Conservation (phyloP, 2,329 filamentous ascomycete genomes). For the Arthrobotrys conoides region DNA sequence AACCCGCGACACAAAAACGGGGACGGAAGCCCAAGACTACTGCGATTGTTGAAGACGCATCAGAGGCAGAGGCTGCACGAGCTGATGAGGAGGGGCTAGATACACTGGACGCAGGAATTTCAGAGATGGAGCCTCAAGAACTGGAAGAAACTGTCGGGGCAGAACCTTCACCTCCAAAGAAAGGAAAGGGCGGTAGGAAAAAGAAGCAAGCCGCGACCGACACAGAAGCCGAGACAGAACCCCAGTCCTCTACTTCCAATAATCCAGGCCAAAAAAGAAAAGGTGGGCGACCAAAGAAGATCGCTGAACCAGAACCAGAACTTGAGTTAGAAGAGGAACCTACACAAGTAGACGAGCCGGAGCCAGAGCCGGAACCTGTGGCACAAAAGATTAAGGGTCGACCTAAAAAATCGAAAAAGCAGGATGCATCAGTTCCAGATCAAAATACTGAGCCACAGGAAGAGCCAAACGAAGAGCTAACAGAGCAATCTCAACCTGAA, state of each 20-base stretch:
- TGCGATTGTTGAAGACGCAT: not conserved
- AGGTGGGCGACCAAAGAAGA: constrained; percentile 54
- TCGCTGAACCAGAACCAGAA: constrained; percentile 11
- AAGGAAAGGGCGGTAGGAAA: not conserved
- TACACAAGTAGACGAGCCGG: not conserved
- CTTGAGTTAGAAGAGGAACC: not conserved
- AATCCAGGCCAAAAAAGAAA: constrained; percentile 58
- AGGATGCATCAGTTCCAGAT: not conserved
- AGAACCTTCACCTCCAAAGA: constrained; percentile 34
- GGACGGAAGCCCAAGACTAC: constrained; percentile 3
- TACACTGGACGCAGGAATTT: constrained; percentile 27
- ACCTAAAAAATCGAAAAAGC: constrained; percentile 6
- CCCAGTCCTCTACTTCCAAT: constrained; percentile 64
- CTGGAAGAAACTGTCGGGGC: not conserved
- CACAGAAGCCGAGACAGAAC: constrained; percentile 65
- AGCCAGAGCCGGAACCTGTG: not conserved
- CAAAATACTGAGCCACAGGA: constrained; percentile 62
- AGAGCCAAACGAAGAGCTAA: constrained; percentile 64
- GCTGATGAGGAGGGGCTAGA: constrained; percentile 3
- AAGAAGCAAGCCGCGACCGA: constrained; percentile 35
- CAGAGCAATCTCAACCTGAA: constrained; percentile 61
- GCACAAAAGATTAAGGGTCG: constrained; percentile 6
- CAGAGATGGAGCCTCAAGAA: constrained; percentile 61
- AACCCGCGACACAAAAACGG: not conserved
- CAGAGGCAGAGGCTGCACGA: not conserved